Evolutionary conservation across 192 early-diverging fungal species (phyloP).

Genomic region (Entomortierella chlamydospora): DNA sequence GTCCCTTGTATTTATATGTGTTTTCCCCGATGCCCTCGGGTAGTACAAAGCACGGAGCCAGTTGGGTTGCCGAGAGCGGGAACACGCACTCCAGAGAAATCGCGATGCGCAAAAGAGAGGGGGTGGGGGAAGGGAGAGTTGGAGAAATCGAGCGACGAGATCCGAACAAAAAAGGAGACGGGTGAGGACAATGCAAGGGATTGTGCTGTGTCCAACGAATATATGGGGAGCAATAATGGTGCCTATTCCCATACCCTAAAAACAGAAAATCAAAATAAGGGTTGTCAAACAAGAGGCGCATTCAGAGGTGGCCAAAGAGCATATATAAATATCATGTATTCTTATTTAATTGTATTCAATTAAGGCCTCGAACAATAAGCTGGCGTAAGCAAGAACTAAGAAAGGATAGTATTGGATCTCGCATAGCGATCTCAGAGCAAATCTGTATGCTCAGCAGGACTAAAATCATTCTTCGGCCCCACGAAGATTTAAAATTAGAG

Average conservation of each 20-base stretch:
- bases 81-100: background rate
- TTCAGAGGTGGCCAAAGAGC: background rate
- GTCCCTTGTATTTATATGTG: conserved; percentile 21
- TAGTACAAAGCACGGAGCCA: background rate
- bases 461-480: background rate
- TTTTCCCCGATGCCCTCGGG: conserved; percentile 1
- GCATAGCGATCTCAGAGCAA: no score
- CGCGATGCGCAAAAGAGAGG: background rate
- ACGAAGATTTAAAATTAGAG: no score
- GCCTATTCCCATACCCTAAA: conserved; percentile 21
- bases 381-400: no score
- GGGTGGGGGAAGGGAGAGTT: background rate
- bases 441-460: no score
- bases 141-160: background rate
- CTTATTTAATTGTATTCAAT: conserved; percentile 4
- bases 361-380: background rate
- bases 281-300: background rate
- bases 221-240: conserved; percentile 2
- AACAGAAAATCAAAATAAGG: conserved; percentile 9
- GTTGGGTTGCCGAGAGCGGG: background rate
- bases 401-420: no score
- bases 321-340: background rate
- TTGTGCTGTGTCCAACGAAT: background rate
- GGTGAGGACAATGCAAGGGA: conserved; percentile 24
- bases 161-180: conserved; percentile 5